Evolutionary conservation across 1,139 yeast species (phyloP).

Genomic region (Eremothecium cymbalariae): DNA sequence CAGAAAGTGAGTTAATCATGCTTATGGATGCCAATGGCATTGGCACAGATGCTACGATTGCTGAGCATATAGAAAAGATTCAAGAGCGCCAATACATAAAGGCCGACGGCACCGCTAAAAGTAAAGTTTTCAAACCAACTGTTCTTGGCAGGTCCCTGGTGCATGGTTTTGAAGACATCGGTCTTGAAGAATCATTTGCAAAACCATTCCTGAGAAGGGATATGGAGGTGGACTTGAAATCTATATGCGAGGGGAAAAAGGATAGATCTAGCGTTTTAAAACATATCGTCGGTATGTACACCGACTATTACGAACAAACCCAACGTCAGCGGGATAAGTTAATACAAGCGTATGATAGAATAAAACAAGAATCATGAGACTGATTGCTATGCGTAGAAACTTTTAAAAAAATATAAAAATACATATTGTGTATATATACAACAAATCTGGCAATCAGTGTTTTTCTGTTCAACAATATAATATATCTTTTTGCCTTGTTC

Average conservation of each 20-base stretch:
- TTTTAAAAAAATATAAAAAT: no score
- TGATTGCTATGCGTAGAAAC: no score
- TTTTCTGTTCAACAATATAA: conserved; percentile 42
- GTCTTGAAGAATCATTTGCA: conserved; percentile 67
- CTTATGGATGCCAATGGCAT: conserved; percentile 96
- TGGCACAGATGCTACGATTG: conserved; percentile 98
- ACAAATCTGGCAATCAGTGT: no score
- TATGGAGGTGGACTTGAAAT: conserved; percentile 58
- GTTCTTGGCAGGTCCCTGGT: conserved; percentile 79
- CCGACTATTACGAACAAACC: conserved; percentile 46
- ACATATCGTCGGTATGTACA: conserved; percentile 52
- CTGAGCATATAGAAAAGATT: conserved; percentile 89
- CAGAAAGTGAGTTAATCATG: conserved; percentile 87
- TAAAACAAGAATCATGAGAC: conserved; percentile 13
- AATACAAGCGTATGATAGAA: conserved; percentile 27
- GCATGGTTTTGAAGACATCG: conserved; percentile 78
- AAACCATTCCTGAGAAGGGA: conserved; percentile 82
- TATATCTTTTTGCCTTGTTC: conserved; percentile 54
- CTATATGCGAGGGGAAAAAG: conserved; percentile 58
- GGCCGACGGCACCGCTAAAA: conserved; percentile 31
- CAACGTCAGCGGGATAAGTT: conserved; percentile 23
- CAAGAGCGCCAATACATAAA: conserved; percentile 56
- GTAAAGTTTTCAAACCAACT: conserved; percentile 56
- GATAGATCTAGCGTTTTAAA: conserved; percentile 48
- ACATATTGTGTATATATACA: no score